Evolutionary conservation across 257 asterid genomes (phyloP).

Genomic region (Voacanga thouarsii): DNA sequence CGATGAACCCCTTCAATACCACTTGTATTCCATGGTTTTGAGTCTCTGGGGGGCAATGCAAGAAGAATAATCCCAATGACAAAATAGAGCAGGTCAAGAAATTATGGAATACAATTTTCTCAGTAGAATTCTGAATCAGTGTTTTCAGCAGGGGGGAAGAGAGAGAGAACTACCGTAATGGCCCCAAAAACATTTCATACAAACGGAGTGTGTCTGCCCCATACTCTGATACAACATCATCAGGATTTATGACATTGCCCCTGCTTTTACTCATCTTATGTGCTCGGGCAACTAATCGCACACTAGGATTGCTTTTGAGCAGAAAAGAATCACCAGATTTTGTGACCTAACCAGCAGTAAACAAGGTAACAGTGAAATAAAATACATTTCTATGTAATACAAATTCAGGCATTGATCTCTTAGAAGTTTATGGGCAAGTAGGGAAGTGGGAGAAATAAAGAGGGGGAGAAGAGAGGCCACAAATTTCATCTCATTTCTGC

Average conservation of each 20-base stretch:
- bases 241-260: slow-evolving; percentile 96
- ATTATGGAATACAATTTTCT: not conserved
- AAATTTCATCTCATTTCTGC: not conserved
- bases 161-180: slow-evolving; percentile 62
- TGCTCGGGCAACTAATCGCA: slow-evolving; percentile 80
- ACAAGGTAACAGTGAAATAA: not conserved
- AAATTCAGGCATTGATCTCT: slow-evolving; percentile 6
- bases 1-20: slow-evolving; percentile 99
- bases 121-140: not conserved
- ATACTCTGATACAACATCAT: slow-evolving; percentile 82
- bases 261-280: slow-evolving; percentile 98
- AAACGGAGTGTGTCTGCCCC: slow-evolving; percentile 98
- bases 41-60: slow-evolving; percentile 55
- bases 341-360: slow-evolving; percentile 49
- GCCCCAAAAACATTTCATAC: slow-evolving; percentile 99
- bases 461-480: slow-evolving; percentile 1
- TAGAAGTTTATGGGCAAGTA: not conserved
- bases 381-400: not conserved
- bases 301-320: slow-evolving; percentile 62
- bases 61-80: not conserved
- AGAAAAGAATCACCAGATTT: slow-evolving; percentile 84
- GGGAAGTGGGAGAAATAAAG: not conserved
- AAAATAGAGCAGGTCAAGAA: not conserved
- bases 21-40: slow-evolving; percentile 95
- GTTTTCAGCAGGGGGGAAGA: not conserved